Base-by-base conservation (phyloP, 2,329 filamentous ascomycete genomes). In the Aciculosporium take region DNA sequence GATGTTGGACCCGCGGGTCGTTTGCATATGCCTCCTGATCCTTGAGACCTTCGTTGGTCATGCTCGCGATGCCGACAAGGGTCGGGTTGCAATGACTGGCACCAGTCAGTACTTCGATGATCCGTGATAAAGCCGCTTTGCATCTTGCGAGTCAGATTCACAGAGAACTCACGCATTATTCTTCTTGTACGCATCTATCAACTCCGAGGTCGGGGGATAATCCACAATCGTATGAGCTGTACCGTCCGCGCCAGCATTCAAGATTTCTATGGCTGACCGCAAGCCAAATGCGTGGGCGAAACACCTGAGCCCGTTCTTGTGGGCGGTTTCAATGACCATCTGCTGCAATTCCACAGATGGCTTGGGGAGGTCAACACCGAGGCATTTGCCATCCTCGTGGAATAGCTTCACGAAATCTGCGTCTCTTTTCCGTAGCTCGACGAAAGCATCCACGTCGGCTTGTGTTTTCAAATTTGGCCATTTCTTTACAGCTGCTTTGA, bases 401-500 rank as follows among this genome's bases (percentile, higher is more conserved):
- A 72, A 68, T 37, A 71, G 51, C 48, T 71, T 72, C 49, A 70
- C 66, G 52, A 69, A 71, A 44, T 69, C 62, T 2, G 62, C 64
- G 41, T 69, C 63, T 9, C 52, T 53, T 9, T 60, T 46, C 2
- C 59, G 58, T 45, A 62, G 59, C 10, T 59, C 53, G 2, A 71
- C 52, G 44, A 64, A 71, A 13, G 58, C 49, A 2, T 59, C 46
- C 1, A 67, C 68, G 20, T 61, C 66, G 28, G 62, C 54, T 7
- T 55, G 48, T 4, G 57, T 60, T 5, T 55, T 56, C n/a, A 50
- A 36, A 7, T 46, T 64, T 5, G 68, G 68, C 68, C 67, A 72
- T 3, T 56, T 61, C 2, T 5, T 13, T 18, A 43, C 15, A 12
- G 41, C 41, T 17, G 17, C 25, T 36, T 35, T 30, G 32, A 43